These are phyloP conservation scores for Hanseniaspora clermontiae DNA, from an alignment of 805 yeast species.

Conservation along the genomic window DNA sequence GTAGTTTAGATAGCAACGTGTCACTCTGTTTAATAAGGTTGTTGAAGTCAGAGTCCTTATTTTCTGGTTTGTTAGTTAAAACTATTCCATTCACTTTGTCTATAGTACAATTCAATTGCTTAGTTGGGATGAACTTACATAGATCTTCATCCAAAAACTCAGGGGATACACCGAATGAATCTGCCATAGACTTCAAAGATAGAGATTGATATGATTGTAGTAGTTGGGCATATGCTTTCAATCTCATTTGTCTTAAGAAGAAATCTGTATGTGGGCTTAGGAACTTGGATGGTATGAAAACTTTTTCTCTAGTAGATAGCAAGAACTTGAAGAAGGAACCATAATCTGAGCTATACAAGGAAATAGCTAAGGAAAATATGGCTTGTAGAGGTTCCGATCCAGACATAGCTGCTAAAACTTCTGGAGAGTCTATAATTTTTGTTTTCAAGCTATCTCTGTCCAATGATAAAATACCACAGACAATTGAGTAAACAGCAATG, in stretches of 20 bases:
- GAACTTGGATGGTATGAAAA: conserved; percentile 53
- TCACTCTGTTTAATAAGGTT: conserved; percentile 84
- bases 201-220: conserved; percentile 88
- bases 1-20: conserved; percentile 78
- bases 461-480: conserved; percentile 75
- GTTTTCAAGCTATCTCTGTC: conserved; percentile 73
- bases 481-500: conserved; percentile 75
- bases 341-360: conserved; percentile 82
- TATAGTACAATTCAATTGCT: conserved; percentile 86
- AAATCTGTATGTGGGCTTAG: conserved; percentile 67
- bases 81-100: conserved; percentile 91
- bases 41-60: conserved; percentile 89
- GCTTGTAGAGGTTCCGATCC: conserved; percentile 64
- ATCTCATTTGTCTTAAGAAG: conserved; percentile 83
- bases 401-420: conserved; percentile 67
- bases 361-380: conserved; percentile 66
- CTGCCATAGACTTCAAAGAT: conserved; percentile 85
- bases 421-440: conserved; percentile 87
- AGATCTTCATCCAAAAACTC: conserved; percentile 80
- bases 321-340: conserved; percentile 62
- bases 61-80: conserved; percentile 92
- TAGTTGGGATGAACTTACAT: conserved; percentile 82
- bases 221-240: conserved; percentile 87
- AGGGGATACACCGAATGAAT: conserved; percentile 76
- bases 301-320: conserved; percentile 62